Percentiles rank a stretch among this genome's conserved stretches.
Evolutionary conservation across 352 stramenopile species (phyloP).

Genomic region (Phytophthora pseudosyringae): DNA sequence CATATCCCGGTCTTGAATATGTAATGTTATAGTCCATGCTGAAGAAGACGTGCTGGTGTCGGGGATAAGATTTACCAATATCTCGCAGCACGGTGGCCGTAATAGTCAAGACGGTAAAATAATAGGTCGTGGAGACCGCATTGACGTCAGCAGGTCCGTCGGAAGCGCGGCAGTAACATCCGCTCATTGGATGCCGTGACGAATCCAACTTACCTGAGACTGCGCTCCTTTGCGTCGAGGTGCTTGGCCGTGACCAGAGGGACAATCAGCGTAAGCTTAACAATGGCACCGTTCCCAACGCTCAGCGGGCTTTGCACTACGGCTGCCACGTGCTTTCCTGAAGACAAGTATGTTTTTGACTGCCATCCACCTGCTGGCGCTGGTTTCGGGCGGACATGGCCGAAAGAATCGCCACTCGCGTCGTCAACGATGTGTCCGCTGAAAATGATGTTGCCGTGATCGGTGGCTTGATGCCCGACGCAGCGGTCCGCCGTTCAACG

Average conservation of each 20-base stretch:
- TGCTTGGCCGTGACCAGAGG: background rate
- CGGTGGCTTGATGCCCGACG: slow-evolving; percentile 1
- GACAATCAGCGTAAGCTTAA: no score
- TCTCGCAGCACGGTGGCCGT: background rate
- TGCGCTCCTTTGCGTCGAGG: slow-evolving; percentile 18
- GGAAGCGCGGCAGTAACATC: slow-evolving; percentile 2
- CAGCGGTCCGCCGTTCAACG: slow-evolving; percentile 26
- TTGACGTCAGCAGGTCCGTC: background rate
- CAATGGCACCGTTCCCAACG: slow-evolving; percentile 7
- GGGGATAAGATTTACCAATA: slow-evolving; percentile 3
- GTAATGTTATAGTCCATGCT: slow-evolving; percentile 21
- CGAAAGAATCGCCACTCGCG: slow-evolving; percentile 1
- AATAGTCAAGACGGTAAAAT: background rate
- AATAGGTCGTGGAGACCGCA: background rate
- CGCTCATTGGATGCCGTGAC: slow-evolving; percentile 28
- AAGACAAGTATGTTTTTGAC: background rate
- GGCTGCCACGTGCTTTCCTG: background rate
- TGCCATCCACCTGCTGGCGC: slow-evolving; percentile 16
- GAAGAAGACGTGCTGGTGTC: slow-evolving; percentile 15
- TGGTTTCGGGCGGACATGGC: background rate
- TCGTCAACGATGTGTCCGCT: slow-evolving; percentile 2
- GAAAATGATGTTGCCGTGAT: background rate
- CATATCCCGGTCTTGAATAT: slow-evolving; percentile 25
- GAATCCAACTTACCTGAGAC: background rate
- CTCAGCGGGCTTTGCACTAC: slow-evolving; percentile 5